These are phyloP conservation scores for Wickerhamiella australiensis DNA, from an alignment of 805 yeast genomes.

Conservation along the genomic window DNA sequence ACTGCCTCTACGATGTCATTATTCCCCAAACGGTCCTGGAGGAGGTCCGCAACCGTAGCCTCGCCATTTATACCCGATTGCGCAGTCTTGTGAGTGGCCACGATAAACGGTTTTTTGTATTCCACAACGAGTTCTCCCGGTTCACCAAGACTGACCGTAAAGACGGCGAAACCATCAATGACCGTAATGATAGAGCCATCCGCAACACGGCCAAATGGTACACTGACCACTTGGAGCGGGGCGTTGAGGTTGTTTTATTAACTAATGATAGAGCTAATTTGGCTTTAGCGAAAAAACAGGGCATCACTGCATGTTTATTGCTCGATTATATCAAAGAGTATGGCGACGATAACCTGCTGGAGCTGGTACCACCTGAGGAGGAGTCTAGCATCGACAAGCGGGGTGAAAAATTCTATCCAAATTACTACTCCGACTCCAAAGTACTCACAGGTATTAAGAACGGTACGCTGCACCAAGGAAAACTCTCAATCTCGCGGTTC, in stretches of 20 bases:
- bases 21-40: conserved; percentile 93
- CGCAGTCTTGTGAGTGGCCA: conserved; percentile 52
- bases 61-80: conserved; percentile 76
- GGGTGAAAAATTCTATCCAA: conserved; percentile 51
- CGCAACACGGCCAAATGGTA: conserved; percentile 66
- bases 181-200: conserved; percentile 84
- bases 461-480: conserved; percentile 81
- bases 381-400: conserved; percentile 46
- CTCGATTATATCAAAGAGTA: conserved; percentile 66
- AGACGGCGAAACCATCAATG: conserved; percentile 65
- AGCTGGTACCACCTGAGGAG: conserved; percentile 33
- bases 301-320: conserved; percentile 44
- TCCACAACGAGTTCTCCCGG: conserved; percentile 81
- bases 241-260: conserved; percentile 31
- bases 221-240: conserved; percentile 42
- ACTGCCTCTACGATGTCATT: conserved; percentile 75
- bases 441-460: conserved; percentile 82
- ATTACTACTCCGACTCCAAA: conserved; percentile 68
- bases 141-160: conserved; percentile 54
- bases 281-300: conserved; percentile 42
- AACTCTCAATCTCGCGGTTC: conserved; percentile 65
- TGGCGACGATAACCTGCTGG: conserved; percentile 47
- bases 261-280: conserved; percentile 70
- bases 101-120: conserved; percentile 76
- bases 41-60: conserved; percentile 77